Conservation (phyloP, 1,284 basidiomycete genomes). For the Sanghuangporus sanghuang region DNA sequence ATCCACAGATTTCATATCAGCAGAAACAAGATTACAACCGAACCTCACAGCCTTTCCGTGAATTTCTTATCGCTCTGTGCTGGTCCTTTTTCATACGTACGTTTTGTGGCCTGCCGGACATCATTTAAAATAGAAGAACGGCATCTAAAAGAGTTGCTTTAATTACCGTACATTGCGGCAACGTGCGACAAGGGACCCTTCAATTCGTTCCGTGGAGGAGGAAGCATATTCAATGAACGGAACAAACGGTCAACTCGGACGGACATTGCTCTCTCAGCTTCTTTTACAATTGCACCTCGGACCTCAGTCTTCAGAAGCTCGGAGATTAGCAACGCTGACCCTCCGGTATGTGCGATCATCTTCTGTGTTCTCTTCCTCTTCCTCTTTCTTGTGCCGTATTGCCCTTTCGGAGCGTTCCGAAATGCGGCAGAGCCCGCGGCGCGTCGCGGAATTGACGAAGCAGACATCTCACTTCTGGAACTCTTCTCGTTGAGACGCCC, state of each 20-base stretch:
- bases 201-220: neutral
- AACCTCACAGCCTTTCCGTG: neutral
- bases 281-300: neutral
- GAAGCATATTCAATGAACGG: slow-evolving; percentile 1
- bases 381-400: neutral
- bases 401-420: neutral
- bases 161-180: neutral
- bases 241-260: slow-evolving; percentile 8
- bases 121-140: no score
- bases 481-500: no score
- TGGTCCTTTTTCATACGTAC: neutral
- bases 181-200: slow-evolving; percentile 2
- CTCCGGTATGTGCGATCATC: neutral
- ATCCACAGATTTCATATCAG: neutral
- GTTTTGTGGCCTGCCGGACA: neutral
- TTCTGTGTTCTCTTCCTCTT: neutral
- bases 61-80: neutral
- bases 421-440: neutral
- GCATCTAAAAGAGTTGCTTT: neutral
- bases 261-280: neutral
- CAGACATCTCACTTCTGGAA: neutral
- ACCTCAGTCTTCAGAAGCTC: neutral
- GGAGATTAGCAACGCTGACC: neutral
- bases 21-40: neutral
- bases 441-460: neutral